phyloP scores from a whole-genome alignment of 768 basidiomycete genomes.

The Cantharellus anzutake region DNA sequence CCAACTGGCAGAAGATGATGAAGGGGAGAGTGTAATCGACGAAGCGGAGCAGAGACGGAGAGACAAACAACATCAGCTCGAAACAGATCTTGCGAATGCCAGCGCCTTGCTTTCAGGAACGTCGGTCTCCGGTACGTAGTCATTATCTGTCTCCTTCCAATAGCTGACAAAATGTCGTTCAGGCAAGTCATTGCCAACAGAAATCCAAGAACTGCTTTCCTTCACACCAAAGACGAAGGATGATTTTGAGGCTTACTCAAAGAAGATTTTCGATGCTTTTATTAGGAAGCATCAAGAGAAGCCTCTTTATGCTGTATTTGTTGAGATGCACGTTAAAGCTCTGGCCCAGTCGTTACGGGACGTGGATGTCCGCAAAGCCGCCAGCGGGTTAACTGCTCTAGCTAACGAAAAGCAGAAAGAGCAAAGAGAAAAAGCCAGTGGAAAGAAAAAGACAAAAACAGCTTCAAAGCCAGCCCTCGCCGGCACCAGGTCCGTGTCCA shows the following conservation, averaged over 20 bases:
- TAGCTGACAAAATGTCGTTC: no score
- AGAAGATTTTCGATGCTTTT: slow-evolving; percentile 12
- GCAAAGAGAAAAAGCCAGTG: slow-evolving; percentile 62
- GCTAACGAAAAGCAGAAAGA: slow-evolving; percentile 94
- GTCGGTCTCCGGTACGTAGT: slow-evolving; percentile 33
- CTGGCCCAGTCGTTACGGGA: slow-evolving; percentile 66
- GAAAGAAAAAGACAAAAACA: slow-evolving; percentile 75
- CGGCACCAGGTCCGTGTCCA: slow-evolving; percentile 42
- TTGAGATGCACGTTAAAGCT: slow-evolving; percentile 66
- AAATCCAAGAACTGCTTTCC: slow-evolving; percentile 23
- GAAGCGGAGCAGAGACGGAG: slow-evolving; percentile 55
- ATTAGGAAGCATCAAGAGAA: slow-evolving; percentile 64
- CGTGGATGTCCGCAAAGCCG: slow-evolving; percentile 79
- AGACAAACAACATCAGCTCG: slow-evolving; percentile 68
- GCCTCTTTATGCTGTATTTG: slow-evolving; percentile 65
- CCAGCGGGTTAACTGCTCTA: slow-evolving; percentile 63
- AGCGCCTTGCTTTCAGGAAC: slow-evolving; percentile 62
- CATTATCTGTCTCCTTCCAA: no score
- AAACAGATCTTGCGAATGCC: slow-evolving; percentile 73
- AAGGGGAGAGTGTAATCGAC: slow-evolving; percentile 46
- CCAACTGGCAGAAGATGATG: slow-evolving; percentile 32
- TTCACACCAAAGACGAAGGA: slow-evolving; percentile 75
- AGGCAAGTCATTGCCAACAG: not conserved
- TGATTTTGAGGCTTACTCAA: slow-evolving; percentile 61
- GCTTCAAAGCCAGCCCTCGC: slow-evolving; percentile 59